phyloP scores from a whole-genome alignment of 306 rosid genomes.

The Lablab purpureus region DNA sequence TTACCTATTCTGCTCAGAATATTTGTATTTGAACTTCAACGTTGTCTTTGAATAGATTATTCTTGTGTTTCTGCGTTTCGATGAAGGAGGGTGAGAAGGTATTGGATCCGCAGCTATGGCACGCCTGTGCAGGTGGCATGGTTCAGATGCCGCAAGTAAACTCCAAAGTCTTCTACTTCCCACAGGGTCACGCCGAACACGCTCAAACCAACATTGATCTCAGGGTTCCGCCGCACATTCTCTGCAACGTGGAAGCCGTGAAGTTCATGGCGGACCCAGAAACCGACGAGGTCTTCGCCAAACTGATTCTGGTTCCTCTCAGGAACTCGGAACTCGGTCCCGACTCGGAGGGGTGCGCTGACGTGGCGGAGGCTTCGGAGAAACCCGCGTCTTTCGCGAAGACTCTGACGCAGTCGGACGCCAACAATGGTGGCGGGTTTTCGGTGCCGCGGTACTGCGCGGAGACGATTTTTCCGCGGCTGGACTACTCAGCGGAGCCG shows the following conservation, averaged over 20 bases:
- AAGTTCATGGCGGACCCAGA: slow-evolving; percentile 86
- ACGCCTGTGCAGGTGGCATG: slow-evolving; percentile 96
- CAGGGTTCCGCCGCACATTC: slow-evolving; percentile 69
- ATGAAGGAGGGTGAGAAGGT: slow-evolving; percentile 78
- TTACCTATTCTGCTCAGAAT: background rate
- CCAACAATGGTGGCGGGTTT: slow-evolving; percentile 98
- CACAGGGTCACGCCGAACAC: slow-evolving; percentile 97
- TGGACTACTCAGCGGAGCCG: slow-evolving; percentile 92
- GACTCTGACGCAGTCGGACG: slow-evolving; percentile 93
- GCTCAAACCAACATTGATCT: slow-evolving; percentile 73
- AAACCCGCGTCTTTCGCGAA: slow-evolving; percentile 91
- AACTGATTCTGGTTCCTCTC: slow-evolving; percentile 61
- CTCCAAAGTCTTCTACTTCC: slow-evolving; percentile 88
- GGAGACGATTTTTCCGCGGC: slow-evolving; percentile 87
- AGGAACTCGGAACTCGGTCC: slow-evolving; percentile 50
- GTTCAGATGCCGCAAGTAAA: slow-evolving; percentile 83
- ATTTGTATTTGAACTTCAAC: background rate
- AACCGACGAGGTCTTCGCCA: slow-evolving; percentile 81
- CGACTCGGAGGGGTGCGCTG: slow-evolving; percentile 51
- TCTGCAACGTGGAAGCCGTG: slow-evolving; percentile 64
- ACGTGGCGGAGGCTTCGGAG: slow-evolving; percentile 58
- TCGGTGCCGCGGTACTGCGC: slow-evolving; percentile 97
- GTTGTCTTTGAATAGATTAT: background rate
- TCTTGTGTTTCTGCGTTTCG: background rate
- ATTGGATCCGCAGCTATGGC: slow-evolving; percentile 95